phyloP scores from a whole-genome alignment of 2,329 filamentous ascomycete genomes.

The Beauveria sp. region DNA sequence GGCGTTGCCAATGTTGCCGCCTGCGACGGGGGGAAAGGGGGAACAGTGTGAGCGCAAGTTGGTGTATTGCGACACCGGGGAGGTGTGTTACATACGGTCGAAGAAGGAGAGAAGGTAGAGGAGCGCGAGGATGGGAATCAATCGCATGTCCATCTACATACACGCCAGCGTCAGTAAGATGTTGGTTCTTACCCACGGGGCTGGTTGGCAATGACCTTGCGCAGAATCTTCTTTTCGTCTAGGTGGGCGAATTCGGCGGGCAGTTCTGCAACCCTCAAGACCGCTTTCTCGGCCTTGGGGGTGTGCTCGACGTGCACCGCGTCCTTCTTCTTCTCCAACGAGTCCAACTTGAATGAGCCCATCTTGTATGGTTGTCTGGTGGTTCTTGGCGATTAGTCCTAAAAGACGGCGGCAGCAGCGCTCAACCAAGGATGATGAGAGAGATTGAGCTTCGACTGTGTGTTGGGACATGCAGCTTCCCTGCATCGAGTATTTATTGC shows the following conservation, averaged over 20 bases:
- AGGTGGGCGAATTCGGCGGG: slow-evolving; percentile 27
- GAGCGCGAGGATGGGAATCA: slow-evolving; percentile 51
- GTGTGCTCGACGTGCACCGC: slow-evolving; percentile 1
- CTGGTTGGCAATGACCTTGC: slow-evolving; percentile 29
- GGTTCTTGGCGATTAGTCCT: background rate
- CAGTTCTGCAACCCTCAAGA: background rate
- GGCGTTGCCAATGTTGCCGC: slow-evolving; percentile 11
- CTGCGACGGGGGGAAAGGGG: background rate
- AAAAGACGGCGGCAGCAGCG: too few species aligned
- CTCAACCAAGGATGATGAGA: background rate
- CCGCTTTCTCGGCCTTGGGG: background rate
- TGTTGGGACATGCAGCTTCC: too few species aligned
- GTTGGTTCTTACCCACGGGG: background rate
- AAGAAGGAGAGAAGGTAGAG: slow-evolving; percentile 59
- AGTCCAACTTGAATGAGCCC: background rate
- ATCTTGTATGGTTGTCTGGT: background rate
- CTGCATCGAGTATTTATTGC: too few species aligned
- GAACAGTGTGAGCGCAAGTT: background rate
- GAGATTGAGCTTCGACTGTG: background rate
- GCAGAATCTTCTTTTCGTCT: slow-evolving; percentile 44
- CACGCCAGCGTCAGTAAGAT: background rate
- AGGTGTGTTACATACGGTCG: slow-evolving; percentile 31
- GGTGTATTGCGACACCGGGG: background rate
- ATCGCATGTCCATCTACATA: slow-evolving; percentile 34
- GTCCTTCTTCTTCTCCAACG: background rate